Conservation (phyloP, 805 yeast genomes). For the Ogataea kodamae region DNA sequence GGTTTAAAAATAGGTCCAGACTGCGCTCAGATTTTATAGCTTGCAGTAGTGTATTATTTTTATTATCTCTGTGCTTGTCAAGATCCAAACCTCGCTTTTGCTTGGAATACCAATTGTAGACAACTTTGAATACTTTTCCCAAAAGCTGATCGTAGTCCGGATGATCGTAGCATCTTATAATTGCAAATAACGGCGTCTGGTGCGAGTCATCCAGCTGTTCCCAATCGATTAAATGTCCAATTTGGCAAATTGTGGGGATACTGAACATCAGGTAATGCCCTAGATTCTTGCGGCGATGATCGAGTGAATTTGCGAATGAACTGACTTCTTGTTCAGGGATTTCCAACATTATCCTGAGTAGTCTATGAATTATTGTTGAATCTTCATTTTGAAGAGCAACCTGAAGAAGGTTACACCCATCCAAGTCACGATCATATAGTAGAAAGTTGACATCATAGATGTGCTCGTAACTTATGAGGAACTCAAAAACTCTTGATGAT, state of each 20-base stretch:
- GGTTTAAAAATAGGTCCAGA: slow-evolving; percentile 38
- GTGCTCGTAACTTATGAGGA: slow-evolving; percentile 42
- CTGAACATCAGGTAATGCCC: slow-evolving; percentile 74
- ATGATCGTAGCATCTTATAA: slow-evolving; percentile 81
- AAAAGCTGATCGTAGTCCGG: slow-evolving; percentile 53
- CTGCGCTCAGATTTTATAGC: slow-evolving; percentile 48
- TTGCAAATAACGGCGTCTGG: slow-evolving; percentile 74
- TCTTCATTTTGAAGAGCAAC: slow-evolving; percentile 58
- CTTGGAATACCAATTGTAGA: slow-evolving; percentile 39
- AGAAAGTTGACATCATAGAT: slow-evolving; percentile 66
- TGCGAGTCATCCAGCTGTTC: slow-evolving; percentile 54
- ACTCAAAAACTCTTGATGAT: slow-evolving; percentile 42
- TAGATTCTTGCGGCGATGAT: slow-evolving; percentile 52
- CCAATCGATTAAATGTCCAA: slow-evolving; percentile 73
- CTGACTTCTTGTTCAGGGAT: slow-evolving; percentile 43
- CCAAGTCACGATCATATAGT: slow-evolving; percentile 54
- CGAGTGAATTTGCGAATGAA: slow-evolving; percentile 47
- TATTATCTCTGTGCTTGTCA: slow-evolving; percentile 63
- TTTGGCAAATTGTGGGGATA: slow-evolving; percentile 42
- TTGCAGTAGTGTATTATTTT: slow-evolving; percentile 78
- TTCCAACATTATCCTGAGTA: slow-evolving; percentile 43
- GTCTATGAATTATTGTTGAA: slow-evolving; percentile 40
- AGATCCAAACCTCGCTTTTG: slow-evolving; percentile 38
- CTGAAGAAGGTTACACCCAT: slow-evolving; percentile 55
- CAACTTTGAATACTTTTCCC: slow-evolving; percentile 41